A percentile compares a stretch with the other conserved stretches of the same genome.
Evolutionary conservation across 2,329 filamentous ascomycete genomes (phyloP).

Genomic region (Pestalotiopsis sp.): DNA sequence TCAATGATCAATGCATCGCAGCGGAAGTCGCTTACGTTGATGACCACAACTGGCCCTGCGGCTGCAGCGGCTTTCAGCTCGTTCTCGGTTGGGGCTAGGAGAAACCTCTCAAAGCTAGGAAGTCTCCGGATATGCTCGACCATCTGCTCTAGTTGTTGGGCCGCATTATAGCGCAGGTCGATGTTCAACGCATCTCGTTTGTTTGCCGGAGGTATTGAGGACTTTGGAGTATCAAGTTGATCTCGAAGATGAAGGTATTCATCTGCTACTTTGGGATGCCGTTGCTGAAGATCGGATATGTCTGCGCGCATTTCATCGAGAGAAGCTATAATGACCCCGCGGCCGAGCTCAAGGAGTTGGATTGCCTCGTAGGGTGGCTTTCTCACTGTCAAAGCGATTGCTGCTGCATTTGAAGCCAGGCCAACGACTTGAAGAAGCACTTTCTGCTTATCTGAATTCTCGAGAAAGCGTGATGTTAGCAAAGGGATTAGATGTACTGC

Average conservation of each 20-base stretch:
- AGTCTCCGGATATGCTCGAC: constrained; percentile 24
- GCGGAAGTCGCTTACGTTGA: constrained; percentile 31
- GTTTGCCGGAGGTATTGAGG: too few relatives aligned
- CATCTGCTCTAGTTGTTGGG: not conserved
- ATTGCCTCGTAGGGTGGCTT: constrained; percentile 19
- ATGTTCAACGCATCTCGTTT: too few relatives aligned
- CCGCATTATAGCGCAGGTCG: not conserved
- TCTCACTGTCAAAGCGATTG: constrained; percentile 20
- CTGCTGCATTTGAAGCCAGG: constrained; percentile 25
- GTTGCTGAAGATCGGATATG: constrained; percentile 4
- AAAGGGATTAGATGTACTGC: constrained; percentile 19
- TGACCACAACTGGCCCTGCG: constrained; percentile 30
- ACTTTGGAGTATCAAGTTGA: too few relatives aligned
- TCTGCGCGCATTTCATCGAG: constrained; percentile 12
- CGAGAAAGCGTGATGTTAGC: constrained; percentile 18
- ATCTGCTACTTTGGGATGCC: constrained; percentile 8
- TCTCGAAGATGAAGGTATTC: too few relatives aligned
- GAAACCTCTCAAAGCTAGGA: constrained; percentile 29
- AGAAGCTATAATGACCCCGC: constrained; percentile 27
- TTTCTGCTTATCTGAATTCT: constrained; percentile 25
- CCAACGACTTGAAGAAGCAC: constrained; percentile 19
- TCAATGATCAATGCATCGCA: constrained; percentile 37
- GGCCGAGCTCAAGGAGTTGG: constrained; percentile 28
- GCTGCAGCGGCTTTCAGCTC: constrained; percentile 24
- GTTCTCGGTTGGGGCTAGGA: constrained; percentile 21